A percentile compares a stretch with the other conserved stretches of the same genome.
phyloP scores from a whole-genome alignment of 768 basidiomycete genomes.

The Tephrocybe sp. region DNA sequence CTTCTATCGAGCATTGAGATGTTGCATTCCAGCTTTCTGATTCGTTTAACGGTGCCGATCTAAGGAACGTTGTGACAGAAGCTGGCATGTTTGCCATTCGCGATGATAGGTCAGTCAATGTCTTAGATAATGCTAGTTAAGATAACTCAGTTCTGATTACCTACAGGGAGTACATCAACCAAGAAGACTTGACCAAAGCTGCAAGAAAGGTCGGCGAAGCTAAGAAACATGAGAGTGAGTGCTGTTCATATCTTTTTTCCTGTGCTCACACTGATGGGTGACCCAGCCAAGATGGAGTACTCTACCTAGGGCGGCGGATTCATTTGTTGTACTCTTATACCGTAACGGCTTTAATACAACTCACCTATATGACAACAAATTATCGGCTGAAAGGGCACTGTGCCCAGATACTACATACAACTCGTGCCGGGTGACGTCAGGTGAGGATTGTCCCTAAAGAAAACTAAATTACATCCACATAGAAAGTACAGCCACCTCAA shows the following conservation, averaged over 20 bases:
- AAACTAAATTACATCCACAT: constrained; percentile 19
- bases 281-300: constrained; percentile 57
- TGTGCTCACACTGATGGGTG: neutral
- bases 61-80: constrained; percentile 93
- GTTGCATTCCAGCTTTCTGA: constrained; percentile 65
- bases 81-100: constrained; percentile 99
- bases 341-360: neutral
- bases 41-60: constrained; percentile 94
- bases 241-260: neutral
- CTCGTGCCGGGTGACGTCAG: no score
- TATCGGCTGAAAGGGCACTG: no score
- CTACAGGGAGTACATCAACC: constrained; percentile 79
- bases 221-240: constrained; percentile 95
- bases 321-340: constrained; percentile 15
- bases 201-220: constrained; percentile 94
- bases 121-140: neutral
- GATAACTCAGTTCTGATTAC: neutral
- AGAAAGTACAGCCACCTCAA: constrained; percentile 3
- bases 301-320: constrained; percentile 31
- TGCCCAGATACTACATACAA: no score
- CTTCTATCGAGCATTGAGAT: neutral
- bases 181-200: constrained; percentile 96
- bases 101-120: constrained; percentile 74
- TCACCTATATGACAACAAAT: no score
- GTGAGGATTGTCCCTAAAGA: constrained; percentile 16